phyloP scores from a whole-genome alignment of 768 basidiomycete genomes.

The Calvatia gigantea region DNA sequence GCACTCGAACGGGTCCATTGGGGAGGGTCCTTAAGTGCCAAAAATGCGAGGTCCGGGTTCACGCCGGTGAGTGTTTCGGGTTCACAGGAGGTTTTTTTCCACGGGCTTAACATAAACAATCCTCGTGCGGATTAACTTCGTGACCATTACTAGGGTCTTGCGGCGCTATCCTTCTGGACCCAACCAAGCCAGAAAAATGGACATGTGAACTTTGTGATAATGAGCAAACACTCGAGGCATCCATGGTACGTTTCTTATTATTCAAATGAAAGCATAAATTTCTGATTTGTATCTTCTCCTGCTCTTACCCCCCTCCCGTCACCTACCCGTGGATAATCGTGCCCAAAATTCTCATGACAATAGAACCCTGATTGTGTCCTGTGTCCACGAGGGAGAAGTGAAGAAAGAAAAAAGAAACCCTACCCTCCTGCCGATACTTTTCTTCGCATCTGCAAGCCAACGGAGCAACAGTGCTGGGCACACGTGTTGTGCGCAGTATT shows the following conservation, averaged over 20 bases:
- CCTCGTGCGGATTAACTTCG: background rate
- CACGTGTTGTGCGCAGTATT: constrained; percentile 90
- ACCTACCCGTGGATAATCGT: background rate
- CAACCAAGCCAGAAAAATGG: constrained; percentile 69
- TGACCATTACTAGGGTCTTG: constrained; percentile 38
- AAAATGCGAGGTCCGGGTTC: constrained; percentile 73
- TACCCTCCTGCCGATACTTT: constrained; percentile 57
- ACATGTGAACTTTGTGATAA: constrained; percentile 87
- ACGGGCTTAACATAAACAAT: constrained; percentile 9
- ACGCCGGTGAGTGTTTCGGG: constrained; percentile 58
- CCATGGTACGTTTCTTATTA: constrained; percentile 51
- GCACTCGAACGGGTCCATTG: constrained; percentile 68
- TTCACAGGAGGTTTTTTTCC: background rate
- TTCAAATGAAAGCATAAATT: background rate
- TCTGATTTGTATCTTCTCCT: background rate
- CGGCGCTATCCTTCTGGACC: constrained; percentile 67
- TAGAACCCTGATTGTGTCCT: constrained; percentile 84
- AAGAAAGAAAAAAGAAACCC: constrained; percentile 43
- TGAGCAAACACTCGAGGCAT: constrained; percentile 75
- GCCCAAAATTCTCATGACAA: background rate
- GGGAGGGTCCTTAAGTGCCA: constrained; percentile 81
- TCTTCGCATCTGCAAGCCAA: constrained; percentile 80
- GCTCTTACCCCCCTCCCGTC: constrained; percentile 3
- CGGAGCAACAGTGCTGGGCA: constrained; percentile 91
- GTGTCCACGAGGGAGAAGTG: constrained; percentile 62